phyloP scores from a whole-genome alignment of 805 yeast species.

The Ogataea nonfermentans region DNA sequence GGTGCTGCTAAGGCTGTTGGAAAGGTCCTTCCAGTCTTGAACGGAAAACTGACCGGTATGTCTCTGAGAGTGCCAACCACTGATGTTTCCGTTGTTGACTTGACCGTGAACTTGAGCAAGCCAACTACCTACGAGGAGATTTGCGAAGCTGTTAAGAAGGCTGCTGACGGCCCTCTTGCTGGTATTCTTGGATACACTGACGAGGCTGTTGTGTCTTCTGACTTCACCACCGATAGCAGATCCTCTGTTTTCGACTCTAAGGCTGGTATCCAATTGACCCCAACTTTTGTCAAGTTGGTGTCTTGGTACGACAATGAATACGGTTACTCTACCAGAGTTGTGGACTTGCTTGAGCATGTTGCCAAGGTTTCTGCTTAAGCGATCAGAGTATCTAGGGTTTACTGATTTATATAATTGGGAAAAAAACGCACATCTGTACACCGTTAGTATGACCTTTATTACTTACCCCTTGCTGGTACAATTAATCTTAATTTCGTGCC shows the following conservation, averaged over 20 bases:
- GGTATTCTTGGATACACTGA: slow-evolving; percentile 89
- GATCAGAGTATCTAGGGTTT: background rate
- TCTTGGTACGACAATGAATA: slow-evolving; percentile 96
- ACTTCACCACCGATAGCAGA: slow-evolving; percentile 79
- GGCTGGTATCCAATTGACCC: slow-evolving; percentile 87
- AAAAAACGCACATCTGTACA: too few relatives aligned
- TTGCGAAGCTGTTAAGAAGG: slow-evolving; percentile 70
- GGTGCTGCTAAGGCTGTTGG: slow-evolving; percentile 99
- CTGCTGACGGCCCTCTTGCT: slow-evolving; percentile 73
- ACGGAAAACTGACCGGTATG: slow-evolving; percentile 93
- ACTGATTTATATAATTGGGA: slow-evolving; percentile 1
- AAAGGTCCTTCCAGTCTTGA: slow-evolving; percentile 85
- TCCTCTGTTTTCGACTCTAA: slow-evolving; percentile 88
- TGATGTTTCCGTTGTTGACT: slow-evolving; percentile 91
- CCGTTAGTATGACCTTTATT: too few relatives aligned
- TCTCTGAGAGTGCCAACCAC: slow-evolving; percentile 92
- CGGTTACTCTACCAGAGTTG: slow-evolving; percentile 96
- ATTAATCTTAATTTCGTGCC: too few relatives aligned
- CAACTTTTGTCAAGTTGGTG: slow-evolving; percentile 85
- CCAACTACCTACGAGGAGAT: slow-evolving; percentile 81
- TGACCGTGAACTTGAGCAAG: slow-evolving; percentile 79
- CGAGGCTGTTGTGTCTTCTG: slow-evolving; percentile 88
- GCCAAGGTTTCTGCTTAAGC: slow-evolving; percentile 48
- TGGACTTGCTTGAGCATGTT: slow-evolving; percentile 80
- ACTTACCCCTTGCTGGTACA: too few relatives aligned